phyloP scores from a whole-genome alignment of 441 rosid species.

The Metrosideros polymorpha region DNA sequence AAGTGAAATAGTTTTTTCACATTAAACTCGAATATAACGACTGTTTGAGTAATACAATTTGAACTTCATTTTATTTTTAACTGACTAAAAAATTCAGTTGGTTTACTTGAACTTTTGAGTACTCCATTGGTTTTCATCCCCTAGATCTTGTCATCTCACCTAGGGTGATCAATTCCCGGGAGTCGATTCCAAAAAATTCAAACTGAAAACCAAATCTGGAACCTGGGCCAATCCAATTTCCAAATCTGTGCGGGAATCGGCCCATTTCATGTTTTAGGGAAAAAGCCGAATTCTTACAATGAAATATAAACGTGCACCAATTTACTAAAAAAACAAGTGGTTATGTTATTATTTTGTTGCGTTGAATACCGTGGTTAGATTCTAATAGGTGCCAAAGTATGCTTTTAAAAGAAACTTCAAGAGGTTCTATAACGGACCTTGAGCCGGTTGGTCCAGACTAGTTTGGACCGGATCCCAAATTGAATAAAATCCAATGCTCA shows the following conservation, averaged over 20 bases:
- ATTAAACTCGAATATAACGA: background rate
- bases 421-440: background rate
- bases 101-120: background rate
- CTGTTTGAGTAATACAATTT: background rate
- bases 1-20: background rate
- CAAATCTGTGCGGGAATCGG: background rate
- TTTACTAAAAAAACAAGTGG: background rate
- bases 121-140: background rate
- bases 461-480: background rate
- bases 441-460: no score
- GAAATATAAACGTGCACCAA: background rate
- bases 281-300: background rate
- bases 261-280: background rate
- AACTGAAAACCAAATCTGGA: background rate
- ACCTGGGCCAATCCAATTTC: background rate
- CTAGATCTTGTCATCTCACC: background rate
- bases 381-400: background rate
- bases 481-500: background rate
- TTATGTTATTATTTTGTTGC: background rate
- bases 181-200: background rate
- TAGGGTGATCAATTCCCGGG: background rate
- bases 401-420: background rate
- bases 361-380: background rate
- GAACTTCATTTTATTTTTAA: background rate
- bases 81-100: background rate